Base-by-base conservation (phyloP, 73 alveolate genomes). In the Tetrahymena malaccensis region DNA sequence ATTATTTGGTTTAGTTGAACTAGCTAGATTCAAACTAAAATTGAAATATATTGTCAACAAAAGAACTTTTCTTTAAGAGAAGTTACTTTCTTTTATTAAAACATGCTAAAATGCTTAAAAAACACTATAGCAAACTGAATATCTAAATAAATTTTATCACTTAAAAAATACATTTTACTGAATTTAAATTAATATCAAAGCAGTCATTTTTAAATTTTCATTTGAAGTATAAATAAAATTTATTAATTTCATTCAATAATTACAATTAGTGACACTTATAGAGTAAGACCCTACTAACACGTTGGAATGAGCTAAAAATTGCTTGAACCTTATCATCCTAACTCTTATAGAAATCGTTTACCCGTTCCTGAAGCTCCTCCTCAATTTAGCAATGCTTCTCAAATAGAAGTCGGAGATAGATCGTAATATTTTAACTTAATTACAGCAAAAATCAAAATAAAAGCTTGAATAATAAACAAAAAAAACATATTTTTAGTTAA, bases 311-410 rank as follows among this genome's bases (percentile, higher is more conserved):
- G 94, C 35, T 55, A 43, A 56, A 95, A 95, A 38, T 55, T 95
- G 55, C 94, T 95, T 43, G 95, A 95, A 55, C 97, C 97, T 10
- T 95, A 95, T 33, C 93, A 89, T 35, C 93, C 97, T 34, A 50
- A 85, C 57, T 85, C 97, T 10, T 95, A 85, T 95, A 95, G 97
- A 95, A 70, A 84, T 6, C 93, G 97, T 85, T 85, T 95, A n/a
- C 97, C 97, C n/a, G 95, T 84, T 84, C 95, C 95, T 17, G 97
- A 95, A 89, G 97, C 97, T 44, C 97, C 97, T 34, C 93, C 94
- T 13, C 57, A 85, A 93, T 85, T 94, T 34, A 95, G 94, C 43
- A 95, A 95, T 95, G 97, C 97, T 10, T 95, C 97, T 17, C 35
- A 95, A 95, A 85, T 95, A 10, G 97, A 95, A 93, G 93, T 95